Base-by-base conservation (phyloP, 495 filamentous ascomycete species). In the Lichina pygmaea region DNA sequence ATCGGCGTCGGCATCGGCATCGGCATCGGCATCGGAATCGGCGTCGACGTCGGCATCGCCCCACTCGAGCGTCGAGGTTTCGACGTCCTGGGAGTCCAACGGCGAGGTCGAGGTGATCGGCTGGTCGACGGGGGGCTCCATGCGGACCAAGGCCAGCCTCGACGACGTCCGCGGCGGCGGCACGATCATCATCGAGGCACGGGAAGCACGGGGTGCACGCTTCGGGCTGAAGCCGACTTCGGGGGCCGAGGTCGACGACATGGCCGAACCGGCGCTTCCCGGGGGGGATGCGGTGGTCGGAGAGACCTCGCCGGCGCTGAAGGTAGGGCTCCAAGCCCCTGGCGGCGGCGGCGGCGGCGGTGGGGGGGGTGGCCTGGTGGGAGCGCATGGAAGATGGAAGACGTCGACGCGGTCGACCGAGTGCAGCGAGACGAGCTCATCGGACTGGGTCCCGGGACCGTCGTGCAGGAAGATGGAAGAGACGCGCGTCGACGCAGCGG, bases 361-460 rank as follows among this genome's bases (percentile, higher is more conserved):
- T 39, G 36, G 36, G 2, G 11, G 13, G 80, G n/a, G 75, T 67
- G 42, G 72, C 71, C 44, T 72, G 70, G 24, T 24, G 4, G 24
- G 24, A 24, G 24, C 24, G 24, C 24, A 2, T 4, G 24, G 24
- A 24, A 24, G 2, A 4, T 24, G 24, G 24, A 24, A 24, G 4
- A 24, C 24, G 24, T 24, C 24, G 24, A 24, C 24, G 2, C 24
- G 24, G 46, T 80, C 68, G 11, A 72, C 68, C 37, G 71, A 73
- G 55, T 77, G 78, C 52, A 79, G 72, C 3, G 72, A 70, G 12
- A 72, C 66, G 30, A 82, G 60, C 33, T 85, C 71, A 44, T 66
- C 63, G 44, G 73, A 65, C 36, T 67, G 68, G 9, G 67, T 55
- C 33, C 61, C 64, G 37, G 73, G 66, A 11, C 36, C 11, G 13